Base-by-base conservation (phyloP, 1,284 basidiomycete species). In the Cryptococcus maquisensis region DNA sequence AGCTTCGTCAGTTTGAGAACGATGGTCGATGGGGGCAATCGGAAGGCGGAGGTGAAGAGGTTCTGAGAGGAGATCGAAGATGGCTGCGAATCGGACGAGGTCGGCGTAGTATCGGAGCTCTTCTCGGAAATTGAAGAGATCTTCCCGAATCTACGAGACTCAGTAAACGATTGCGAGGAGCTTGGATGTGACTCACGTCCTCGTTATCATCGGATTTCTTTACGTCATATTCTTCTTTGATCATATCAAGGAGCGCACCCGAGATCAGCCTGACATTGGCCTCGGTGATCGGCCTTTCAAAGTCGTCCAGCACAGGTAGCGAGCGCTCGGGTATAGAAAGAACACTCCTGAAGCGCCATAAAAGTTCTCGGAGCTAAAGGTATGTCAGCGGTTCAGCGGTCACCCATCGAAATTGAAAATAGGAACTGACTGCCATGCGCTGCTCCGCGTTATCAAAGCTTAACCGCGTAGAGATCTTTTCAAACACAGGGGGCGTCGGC, bases 91-190 rank as follows among this genome's bases (percentile, higher is more conserved):
- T 23, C 69, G 63, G 23, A 64, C 66, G 13, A 71, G 57, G 54
- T 74, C 71, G 39, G 68, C 70, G 49, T 72, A 72, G 53, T 70
- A 67, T 44, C 69, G 59, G 35, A 74, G 47, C 51, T 72, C 72
- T 56, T 72, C 71, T 36, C 69, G 68, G 44, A 62, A 39, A 10
- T 65, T 57, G 44, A 59, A 56, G 9, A 69, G 16, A 6, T 21
- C 54, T 20, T 60, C 60, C 18, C 32, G 20, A 3, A 64, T 21
- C 63, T 67, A 49, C 0, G 32, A 26, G 38, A 9, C 20, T 55
- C 47, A 39, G 39, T 42, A 23, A 21, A 32, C 15, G 20, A 24
- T 16, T 20, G 1, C 28, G 4, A 26, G 7, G 12, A 32, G 5
- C 8, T 23, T 18, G 16, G 18, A 21, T 20, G 9, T 42, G 10